phyloP scores from a whole-genome alignment of 371 early-diverging fungal species.

The Mortierella sp. region DNA sequence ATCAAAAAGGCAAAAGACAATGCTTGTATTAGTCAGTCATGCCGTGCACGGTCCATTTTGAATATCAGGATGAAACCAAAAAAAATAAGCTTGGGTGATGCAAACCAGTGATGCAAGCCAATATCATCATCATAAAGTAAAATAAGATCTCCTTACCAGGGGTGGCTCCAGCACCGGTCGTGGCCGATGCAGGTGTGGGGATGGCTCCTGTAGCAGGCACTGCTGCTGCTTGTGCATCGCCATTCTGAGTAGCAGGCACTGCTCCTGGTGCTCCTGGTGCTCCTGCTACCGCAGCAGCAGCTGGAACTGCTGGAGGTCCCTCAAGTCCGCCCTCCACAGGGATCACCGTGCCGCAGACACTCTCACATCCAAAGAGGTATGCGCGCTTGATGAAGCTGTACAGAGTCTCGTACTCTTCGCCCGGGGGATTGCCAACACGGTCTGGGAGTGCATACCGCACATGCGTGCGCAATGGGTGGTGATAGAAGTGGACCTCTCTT shows the following conservation, averaged over 20 bases:
- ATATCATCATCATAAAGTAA: not conserved
- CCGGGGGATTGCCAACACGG: conserved; percentile 52
- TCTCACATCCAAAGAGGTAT: conserved; percentile 54
- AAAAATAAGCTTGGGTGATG: not conserved
- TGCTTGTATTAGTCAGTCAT: not conserved
- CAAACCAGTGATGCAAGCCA: not conserved
- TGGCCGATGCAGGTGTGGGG: conserved; percentile 16
- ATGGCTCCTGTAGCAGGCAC: not conserved
- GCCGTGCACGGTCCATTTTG: not conserved
- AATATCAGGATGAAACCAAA: not conserved
- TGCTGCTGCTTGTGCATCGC: conserved; percentile 9
- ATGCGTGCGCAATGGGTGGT: conserved; percentile 40
- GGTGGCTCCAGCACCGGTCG: conserved; percentile 27
- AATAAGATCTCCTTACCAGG: conserved; percentile 15
- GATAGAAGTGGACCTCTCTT: conserved; percentile 53
- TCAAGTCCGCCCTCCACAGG: conserved; percentile 55
- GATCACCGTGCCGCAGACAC: conserved; percentile 54
- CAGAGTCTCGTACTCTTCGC: conserved; percentile 51
- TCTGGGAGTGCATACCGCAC: conserved; percentile 54
- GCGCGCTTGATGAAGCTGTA: conserved; percentile 55
- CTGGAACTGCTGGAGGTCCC: conserved; percentile 15
- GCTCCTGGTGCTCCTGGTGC: conserved; percentile 2
- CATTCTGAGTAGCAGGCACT: not conserved
- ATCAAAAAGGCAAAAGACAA: not conserved
- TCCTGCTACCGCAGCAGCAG: conserved; percentile 15